phyloP scores from a whole-genome alignment of 2,329 filamentous ascomycete species.

The Zymoseptoria tritici region DNA sequence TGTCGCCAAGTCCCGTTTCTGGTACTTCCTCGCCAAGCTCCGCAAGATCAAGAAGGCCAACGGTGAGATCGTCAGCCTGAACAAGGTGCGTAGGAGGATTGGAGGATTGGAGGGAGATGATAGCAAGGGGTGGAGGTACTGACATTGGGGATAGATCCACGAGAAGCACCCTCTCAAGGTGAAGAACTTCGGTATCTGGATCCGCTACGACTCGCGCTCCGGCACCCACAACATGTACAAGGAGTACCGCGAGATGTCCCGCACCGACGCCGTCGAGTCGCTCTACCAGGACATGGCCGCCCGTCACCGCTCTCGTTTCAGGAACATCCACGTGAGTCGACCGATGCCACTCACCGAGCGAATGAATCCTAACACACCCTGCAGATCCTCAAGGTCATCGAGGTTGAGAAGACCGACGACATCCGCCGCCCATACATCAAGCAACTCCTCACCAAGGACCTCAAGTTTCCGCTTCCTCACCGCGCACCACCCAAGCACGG shows the following conservation, averaged over 20 bases:
- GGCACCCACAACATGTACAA: slow-evolving; percentile 99
- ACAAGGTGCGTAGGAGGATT: slow-evolving; percentile 63
- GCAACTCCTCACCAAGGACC: slow-evolving; percentile 89
- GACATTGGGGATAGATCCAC: slow-evolving; percentile 58
- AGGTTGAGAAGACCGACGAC: slow-evolving; percentile 89
- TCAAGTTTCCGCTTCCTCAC: slow-evolving; percentile 98
- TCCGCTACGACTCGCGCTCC: slow-evolving; percentile 99
- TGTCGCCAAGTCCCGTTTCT: slow-evolving; percentile 99
- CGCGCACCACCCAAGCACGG: slow-evolving; percentile 73
- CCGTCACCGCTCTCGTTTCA: slow-evolving; percentile 95
- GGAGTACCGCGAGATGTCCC: slow-evolving; percentile 99
- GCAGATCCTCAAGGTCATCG: slow-evolving; percentile 95
- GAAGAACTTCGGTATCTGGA: slow-evolving; percentile 99
- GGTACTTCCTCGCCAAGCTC: slow-evolving; percentile 99
- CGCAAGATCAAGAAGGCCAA: slow-evolving; percentile 99
- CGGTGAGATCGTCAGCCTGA: slow-evolving; percentile 96
- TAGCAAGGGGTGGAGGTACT: slow-evolving; percentile 2
- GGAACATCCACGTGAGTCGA: slow-evolving; percentile 88
- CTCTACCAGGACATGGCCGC: slow-evolving; percentile 99
- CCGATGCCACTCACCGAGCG: not conserved
- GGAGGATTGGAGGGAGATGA: not conserved
- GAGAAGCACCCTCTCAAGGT: slow-evolving; percentile 99
- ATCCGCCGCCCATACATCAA: slow-evolving; percentile 99
- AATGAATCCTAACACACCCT: slow-evolving; percentile 1
- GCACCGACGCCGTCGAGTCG: slow-evolving; percentile 88